phyloP scores from a whole-genome alignment of 2,329 filamentous ascomycete genomes.

The Pestalotiopsis sp. region DNA sequence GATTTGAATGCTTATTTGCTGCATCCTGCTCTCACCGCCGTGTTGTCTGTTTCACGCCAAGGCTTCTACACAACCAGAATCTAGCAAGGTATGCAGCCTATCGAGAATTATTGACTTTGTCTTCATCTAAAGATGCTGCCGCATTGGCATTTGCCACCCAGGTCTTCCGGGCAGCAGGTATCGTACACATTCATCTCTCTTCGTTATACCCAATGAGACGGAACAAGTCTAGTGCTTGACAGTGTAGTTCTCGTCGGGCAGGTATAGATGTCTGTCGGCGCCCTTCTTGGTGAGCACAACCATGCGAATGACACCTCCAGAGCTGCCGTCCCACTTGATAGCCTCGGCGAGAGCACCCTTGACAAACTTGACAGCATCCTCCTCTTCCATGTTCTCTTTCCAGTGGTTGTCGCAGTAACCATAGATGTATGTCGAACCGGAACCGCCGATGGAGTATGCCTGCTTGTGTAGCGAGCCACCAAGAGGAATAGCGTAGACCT shows the following conservation, averaged over 20 bases:
- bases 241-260: conserved; percentile 88
- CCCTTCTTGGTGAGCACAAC: conserved; percentile 91
- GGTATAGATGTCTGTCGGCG: conserved; percentile 89
- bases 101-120: not conserved
- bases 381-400: conserved; percentile 92
- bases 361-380: conserved; percentile 88
- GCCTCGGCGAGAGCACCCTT: conserved; percentile 89
- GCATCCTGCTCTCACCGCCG: conserved; percentile 4
- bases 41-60: conserved; percentile 10
- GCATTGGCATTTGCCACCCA: not conserved
- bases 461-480: conserved; percentile 98
- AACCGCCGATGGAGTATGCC: conserved; percentile 91
- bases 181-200: conserved; percentile 11
- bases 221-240: conserved; percentile 61
- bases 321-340: conserved; percentile 99
- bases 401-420: conserved; percentile 97
- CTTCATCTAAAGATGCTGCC: conserved; percentile 6
- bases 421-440: conserved; percentile 98
- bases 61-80: not conserved
- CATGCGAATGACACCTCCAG: conserved; percentile 96
- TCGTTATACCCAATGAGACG: conserved; percentile 5
- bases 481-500: conserved; percentile 96
- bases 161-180: conserved; percentile 1
- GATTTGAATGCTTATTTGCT: conserved; percentile 4
- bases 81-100: not conserved